Base-by-base conservation (phyloP, 352 stramenopile species). In the Phytophthora hybrid region DNA sequence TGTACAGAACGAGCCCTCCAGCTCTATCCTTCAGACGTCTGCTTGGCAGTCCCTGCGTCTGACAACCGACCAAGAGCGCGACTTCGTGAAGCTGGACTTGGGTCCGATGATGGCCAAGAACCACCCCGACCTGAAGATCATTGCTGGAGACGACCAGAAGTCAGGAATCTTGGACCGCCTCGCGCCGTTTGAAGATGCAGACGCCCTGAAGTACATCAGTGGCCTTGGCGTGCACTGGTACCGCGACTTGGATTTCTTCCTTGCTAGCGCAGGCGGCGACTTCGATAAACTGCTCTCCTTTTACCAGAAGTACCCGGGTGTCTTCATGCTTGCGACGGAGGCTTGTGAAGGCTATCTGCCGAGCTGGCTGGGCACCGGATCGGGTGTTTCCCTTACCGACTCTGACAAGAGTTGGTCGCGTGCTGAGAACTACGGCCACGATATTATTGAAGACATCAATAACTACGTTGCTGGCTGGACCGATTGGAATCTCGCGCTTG, bases 211-310 rank as follows among this genome's bases (percentile, higher is more conserved):
- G 71, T 97, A 95, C 72, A 77, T 98, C 10, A 82, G 85, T 18
- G 92, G 92, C 29, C 65, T 96, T 13, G 92, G 78, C 5, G 88
- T 96, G 65, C 92, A 98, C 78, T 97, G 92, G 88, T 95, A 96
- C 73, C 82, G 81, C 59, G 80, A 90, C 63, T 34, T 90, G 0
- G 84, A 91, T 59, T 88, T 91, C 44, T 67, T 80, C 23, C 73
- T 79, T 26, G 70, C 72, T 26, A 66, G 63, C 65, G 21, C 66
- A 0, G 64, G 64, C 0, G 83, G 82, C 7, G 74, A 90, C 64
- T 92, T 89, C 55, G 63, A 82, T 1, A 68, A 78, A 5, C 55
- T 93, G 29, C 53, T 68, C 0, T 65, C 76, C 1, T 91, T 89
- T 71, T 66, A 92, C 39, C 47, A 80, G 1, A 44, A 76, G 1